Percentiles rank a stretch among this genome's conserved stretches.
These are phyloP conservation scores for Aspergillus indologenus DNA, from an alignment of 495 filamentous ascomycete genomes.

Conservation along the genomic window DNA sequence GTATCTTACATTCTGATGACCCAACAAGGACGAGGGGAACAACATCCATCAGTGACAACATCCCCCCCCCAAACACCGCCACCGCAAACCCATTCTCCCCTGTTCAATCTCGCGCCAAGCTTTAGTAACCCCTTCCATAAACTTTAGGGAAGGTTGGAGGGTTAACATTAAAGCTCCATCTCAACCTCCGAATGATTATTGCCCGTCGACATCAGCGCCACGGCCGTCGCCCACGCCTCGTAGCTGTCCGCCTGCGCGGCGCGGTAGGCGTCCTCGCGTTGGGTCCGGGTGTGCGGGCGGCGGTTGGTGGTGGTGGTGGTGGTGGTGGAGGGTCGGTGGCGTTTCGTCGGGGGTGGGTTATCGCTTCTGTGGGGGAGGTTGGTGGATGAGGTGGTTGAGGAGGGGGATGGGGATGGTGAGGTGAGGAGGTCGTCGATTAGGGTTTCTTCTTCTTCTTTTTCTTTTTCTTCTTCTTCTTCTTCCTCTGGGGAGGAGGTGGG, in stretches of 20 bases:
- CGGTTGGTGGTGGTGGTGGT: neutral
- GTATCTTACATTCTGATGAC: no score
- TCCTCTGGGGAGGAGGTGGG: no score
- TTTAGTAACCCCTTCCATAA: no score
- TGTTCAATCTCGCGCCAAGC: no score
- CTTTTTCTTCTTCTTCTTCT: neutral
- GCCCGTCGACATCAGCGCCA: slow-evolving; percentile 45
- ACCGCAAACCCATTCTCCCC: neutral
- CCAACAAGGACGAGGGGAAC: no score
- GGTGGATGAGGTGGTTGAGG: neutral
- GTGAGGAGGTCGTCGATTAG: neutral
- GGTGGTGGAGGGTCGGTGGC: neutral
- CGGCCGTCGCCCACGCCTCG: slow-evolving; percentile 38
- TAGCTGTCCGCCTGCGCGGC: slow-evolving; percentile 37
- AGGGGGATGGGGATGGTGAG: neutral
- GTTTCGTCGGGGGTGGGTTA: neutral
- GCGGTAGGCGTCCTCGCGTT: slow-evolving; percentile 31
- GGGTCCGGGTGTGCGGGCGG: slow-evolving; percentile 6
- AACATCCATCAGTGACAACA: no score
- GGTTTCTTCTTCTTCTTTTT: neutral
- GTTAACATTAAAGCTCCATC: slow-evolving; percentile 48
- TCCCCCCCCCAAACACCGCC: no score
- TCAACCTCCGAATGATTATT: slow-evolving; percentile 49
- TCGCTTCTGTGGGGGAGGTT: neutral
- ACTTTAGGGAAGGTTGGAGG: no score